A percentile compares a stretch with the other conserved stretches of the same genome.
phyloP scores from a whole-genome alignment of 2,329 filamentous ascomycete genomes.

The Colletotrichum somersetense region DNA sequence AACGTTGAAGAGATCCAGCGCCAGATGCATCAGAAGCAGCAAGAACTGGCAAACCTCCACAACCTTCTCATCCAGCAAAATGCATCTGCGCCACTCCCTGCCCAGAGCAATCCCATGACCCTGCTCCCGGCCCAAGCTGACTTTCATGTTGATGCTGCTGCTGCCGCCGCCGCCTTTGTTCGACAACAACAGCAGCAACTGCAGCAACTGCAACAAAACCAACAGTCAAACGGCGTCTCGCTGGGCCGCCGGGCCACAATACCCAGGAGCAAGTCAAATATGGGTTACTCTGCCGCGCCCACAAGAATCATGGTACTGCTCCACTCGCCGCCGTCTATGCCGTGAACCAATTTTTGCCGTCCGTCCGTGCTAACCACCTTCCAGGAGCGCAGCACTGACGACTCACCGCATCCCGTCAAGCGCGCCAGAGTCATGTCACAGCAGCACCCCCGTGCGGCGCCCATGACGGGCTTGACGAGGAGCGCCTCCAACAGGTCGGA shows the following conservation, averaged over 20 bases:
- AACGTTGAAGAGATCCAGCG: constrained; percentile 38
- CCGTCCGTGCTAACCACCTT: constrained; percentile 30
- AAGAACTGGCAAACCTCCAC: constrained; percentile 38
- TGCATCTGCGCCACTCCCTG: constrained; percentile 10
- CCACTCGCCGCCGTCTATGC: not conserved
- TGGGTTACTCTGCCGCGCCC: constrained; percentile 33
- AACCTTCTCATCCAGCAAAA: constrained; percentile 29
- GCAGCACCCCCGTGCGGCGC: constrained; percentile 43
- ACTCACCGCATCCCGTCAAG: constrained; percentile 48
- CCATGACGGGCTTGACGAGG: constrained; percentile 47
- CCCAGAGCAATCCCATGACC: constrained; percentile 28
- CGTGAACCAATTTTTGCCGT: not conserved
- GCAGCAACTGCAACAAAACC: not conserved
- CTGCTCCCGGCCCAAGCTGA: constrained; percentile 31
- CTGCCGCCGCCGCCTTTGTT: not conserved
- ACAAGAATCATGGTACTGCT: constrained; percentile 38
- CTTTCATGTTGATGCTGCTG: constrained; percentile 31
- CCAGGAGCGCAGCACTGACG: constrained; percentile 46
- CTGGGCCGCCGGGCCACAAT: constrained; percentile 29
- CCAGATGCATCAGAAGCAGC: constrained; percentile 39
- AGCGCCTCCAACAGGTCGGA: constrained; percentile 58
- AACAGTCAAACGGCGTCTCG: constrained; percentile 25
- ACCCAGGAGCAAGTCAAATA: constrained; percentile 42
- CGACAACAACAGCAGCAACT: not conserved
- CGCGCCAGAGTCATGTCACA: constrained; percentile 53